These are phyloP conservation scores for Globisporangium lucens DNA, from an alignment of 352 stramenopile species.

Conservation along the genomic window DNA sequence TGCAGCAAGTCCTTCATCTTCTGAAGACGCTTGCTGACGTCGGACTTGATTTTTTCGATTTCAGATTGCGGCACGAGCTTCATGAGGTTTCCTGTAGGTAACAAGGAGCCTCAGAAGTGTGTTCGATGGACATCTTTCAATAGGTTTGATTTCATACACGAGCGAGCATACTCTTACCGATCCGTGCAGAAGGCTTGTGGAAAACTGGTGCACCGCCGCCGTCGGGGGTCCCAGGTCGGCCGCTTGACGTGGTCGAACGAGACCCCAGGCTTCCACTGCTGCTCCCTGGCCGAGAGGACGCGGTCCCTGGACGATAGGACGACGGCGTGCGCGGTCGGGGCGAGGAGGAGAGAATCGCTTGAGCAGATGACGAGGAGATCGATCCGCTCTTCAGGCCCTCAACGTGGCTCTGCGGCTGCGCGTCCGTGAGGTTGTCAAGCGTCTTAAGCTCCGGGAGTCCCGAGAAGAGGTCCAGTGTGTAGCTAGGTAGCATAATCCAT, in stretches of 20 bases:
- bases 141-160: not conserved
- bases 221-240: slow-evolving; percentile 30
- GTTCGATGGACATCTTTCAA: not conserved
- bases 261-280: slow-evolving; percentile 9
- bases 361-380: slow-evolving; percentile 20
- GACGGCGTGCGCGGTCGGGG: slow-evolving; percentile 36
- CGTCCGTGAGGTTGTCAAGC: slow-evolving; percentile 53
- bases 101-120: not conserved
- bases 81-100: slow-evolving; percentile 34
- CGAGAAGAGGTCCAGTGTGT: slow-evolving; percentile 46
- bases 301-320: slow-evolving; percentile 23
- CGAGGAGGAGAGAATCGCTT: slow-evolving; percentile 28
- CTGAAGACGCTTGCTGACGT: slow-evolving; percentile 47
- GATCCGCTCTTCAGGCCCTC: slow-evolving; percentile 42
- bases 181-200: slow-evolving; percentile 42
- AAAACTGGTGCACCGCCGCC: slow-evolving; percentile 42
- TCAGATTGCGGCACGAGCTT: slow-evolving; percentile 47
- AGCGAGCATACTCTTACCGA: slow-evolving; percentile 21
- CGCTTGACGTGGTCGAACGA: slow-evolving; percentile 27
- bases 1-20: slow-evolving; percentile 59
- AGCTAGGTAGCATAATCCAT: slow-evolving; percentile 25
- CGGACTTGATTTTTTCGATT: slow-evolving; percentile 43
- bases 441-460: slow-evolving; percentile 56
- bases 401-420: slow-evolving; percentile 37
- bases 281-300: slow-evolving; percentile 32